Conservation (phyloP, 2,329 filamentous ascomycete genomes). For the Aspergillus viridinutans region DNA sequence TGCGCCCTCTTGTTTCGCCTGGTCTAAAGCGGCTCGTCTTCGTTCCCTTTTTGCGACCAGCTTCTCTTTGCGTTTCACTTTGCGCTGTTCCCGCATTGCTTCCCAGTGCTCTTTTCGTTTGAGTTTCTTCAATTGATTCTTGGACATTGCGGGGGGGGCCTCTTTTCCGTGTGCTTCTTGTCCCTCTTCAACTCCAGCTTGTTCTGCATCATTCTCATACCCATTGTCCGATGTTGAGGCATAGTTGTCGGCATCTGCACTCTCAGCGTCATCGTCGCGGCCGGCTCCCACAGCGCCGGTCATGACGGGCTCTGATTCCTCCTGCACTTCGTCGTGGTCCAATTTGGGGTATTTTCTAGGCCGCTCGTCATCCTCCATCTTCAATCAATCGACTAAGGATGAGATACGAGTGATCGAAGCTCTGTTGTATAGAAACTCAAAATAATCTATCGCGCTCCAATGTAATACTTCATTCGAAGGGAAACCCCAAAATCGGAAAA, state of each 20-base stretch:
- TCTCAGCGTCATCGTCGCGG: slow-evolving; percentile 10
- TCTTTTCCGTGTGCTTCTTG: slow-evolving; percentile 2
- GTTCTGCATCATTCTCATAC: background rate
- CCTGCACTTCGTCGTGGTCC: slow-evolving; percentile 30
- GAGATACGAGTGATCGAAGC: background rate
- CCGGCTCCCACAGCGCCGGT: slow-evolving; percentile 21
- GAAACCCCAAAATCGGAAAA: slow-evolving; percentile 12
- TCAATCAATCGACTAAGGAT: background rate
- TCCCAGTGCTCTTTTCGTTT: slow-evolving; percentile 72
- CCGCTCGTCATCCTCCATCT: slow-evolving; percentile 54
- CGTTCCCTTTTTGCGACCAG: slow-evolving; percentile 50
- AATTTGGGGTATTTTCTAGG: slow-evolving; percentile 55
- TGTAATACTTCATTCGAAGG: slow-evolving; percentile 5
- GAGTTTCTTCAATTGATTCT: slow-evolving; percentile 79
- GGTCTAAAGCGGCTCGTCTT: slow-evolving; percentile 38
- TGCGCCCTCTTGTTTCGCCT: slow-evolving; percentile 26
- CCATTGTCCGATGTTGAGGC: slow-evolving; percentile 3
- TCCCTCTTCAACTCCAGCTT: background rate
- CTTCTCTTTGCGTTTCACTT: slow-evolving; percentile 56
- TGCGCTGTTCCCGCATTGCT: slow-evolving; percentile 58
- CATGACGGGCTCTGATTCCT: slow-evolving; percentile 27
- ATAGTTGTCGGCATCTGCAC: background rate
- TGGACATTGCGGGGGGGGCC: slow-evolving; percentile 57
- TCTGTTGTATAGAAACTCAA: background rate
- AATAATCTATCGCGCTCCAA: background rate